These are phyloP conservation scores for Albugo candida DNA, from an alignment of 352 stramenopile species.

Conservation along the genomic window DNA sequence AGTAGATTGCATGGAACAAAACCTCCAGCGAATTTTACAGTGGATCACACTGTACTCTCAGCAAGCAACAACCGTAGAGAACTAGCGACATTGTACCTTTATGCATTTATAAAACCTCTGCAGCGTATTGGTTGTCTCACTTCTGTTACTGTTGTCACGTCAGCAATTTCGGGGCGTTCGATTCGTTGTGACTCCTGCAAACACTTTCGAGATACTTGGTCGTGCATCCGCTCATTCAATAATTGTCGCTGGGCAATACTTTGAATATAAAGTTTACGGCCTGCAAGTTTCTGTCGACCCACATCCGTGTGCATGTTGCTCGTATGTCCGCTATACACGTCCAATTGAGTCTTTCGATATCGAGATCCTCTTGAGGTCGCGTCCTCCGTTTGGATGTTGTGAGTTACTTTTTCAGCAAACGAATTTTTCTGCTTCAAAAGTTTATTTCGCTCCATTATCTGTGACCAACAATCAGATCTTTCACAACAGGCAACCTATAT, in stretches of 20 bases:
- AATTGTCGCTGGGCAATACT: neutral
- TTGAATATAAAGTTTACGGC: neutral
- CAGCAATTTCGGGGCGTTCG: neutral
- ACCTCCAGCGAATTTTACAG: slow-evolving; percentile 79
- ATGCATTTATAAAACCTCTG: neutral
- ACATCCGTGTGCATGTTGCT: slow-evolving; percentile 19
- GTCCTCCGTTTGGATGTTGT: slow-evolving; percentile 12
- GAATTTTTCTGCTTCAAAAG: slow-evolving; percentile 15
- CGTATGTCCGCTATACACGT: slow-evolving; percentile 16
- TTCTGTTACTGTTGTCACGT: neutral
- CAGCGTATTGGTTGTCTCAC: neutral
- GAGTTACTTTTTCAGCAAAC: slow-evolving; percentile 25
- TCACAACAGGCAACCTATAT: slow-evolving; percentile 1
- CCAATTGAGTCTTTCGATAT: slow-evolving; percentile 7
- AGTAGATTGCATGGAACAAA: slow-evolving; percentile 91
- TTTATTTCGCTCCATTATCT: slow-evolving; percentile 15
- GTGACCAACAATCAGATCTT: neutral
- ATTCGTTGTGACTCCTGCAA: neutral
- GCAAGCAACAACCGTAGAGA: slow-evolving; percentile 16
- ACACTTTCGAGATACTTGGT: neutral
- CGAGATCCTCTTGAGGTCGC: slow-evolving; percentile 12
- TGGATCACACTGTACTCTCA: slow-evolving; percentile 88
- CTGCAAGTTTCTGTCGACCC: neutral
- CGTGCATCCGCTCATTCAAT: neutral
- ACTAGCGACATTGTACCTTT: slow-evolving; percentile 5